Evolutionary conservation across 1,139 yeast species (phyloP).

Genomic region (Geotrichum klebahnii): DNA sequence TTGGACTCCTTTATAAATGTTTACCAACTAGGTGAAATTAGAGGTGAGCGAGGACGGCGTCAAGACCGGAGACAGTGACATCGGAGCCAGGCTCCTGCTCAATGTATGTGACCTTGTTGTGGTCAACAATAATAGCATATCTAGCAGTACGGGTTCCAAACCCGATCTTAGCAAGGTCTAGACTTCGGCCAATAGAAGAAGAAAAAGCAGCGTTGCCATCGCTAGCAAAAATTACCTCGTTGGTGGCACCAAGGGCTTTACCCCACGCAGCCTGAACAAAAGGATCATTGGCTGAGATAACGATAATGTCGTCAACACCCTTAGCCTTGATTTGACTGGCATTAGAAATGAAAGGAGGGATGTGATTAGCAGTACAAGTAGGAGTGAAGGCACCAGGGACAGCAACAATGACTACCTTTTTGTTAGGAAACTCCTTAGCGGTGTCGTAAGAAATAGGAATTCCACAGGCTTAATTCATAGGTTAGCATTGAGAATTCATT

Average conservation of each 20-base stretch:
- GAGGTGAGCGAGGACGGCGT: constrained; percentile 46
- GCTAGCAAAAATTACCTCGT: constrained; percentile 56
- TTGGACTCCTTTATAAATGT: too few relatives aligned
- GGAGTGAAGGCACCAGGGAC: constrained; percentile 95
- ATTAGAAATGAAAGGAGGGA: constrained; percentile 65
- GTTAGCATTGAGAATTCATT: constrained; percentile 52
- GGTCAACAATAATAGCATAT: constrained; percentile 64
- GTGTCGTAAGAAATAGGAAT: constrained; percentile 52
- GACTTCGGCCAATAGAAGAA: constrained; percentile 55
- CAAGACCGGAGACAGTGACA: constrained; percentile 61
- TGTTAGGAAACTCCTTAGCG: constrained; percentile 47
- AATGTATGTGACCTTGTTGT: constrained; percentile 60
- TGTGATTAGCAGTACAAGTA: constrained; percentile 75
- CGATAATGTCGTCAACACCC: constrained; percentile 68
- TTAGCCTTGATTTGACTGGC: constrained; percentile 55
- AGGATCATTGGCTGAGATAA: constrained; percentile 76
- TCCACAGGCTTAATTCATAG: constrained; percentile 43
- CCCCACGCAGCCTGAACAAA: constrained; percentile 81
- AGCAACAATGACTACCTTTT: constrained; percentile 64
- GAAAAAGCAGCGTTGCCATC: constrained; percentile 68
- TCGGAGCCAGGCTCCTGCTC: constrained; percentile 61
- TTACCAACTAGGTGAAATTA: too few relatives aligned
- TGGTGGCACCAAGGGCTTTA: constrained; percentile 56
- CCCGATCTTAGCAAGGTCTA: constrained; percentile 55
- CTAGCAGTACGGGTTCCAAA: constrained; percentile 65